Evolutionary conservation across 2,329 filamentous ascomycete species (phyloP), one percentile per base, ranked within the genome.

Genomic region (Thelonectria discophora): DNA sequence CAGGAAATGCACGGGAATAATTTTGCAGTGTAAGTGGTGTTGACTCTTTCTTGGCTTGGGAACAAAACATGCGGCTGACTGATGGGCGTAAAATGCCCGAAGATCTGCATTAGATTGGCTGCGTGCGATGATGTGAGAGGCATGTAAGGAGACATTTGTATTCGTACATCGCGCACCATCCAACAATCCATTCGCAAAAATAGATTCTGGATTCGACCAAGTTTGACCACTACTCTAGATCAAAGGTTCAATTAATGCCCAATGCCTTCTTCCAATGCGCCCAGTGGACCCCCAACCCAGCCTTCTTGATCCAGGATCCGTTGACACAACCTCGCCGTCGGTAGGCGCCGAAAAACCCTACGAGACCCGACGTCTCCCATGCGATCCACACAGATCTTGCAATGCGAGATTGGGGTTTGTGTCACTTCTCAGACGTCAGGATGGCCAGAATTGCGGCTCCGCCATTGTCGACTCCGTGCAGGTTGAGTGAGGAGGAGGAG

Each of bases 351-450:
- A 43, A 17, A 24, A 46, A 34, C 30, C 27, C 34, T 53, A 37
- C 47, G 53, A 48, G 53, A 49, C 58, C 21, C 6, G n/a, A n/a
- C n/a, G 53, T 20, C 53, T 51, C 48, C 48, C 43, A 32, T 47
- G 34, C 42, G 47, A 53, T 53, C 58, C 58, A 61, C 58, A 42
- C 5, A 48, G 53, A 56, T 57, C 58, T 61, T 53, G 58, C 58
- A 55, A 47, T 13, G 27, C 21, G 42, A 52, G 30, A 52, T 61
- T 64, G 63, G 64, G 51, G 57, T 65, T 58, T 65, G 66, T 69
- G 42, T 66, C 62, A 68, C 20, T 45, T 66, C 53, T 53, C 50
- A 63, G 50, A 65, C 64, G 51, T 34, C 8, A 21, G 55, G 50
- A 57, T 43, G 47, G 65, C 34, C 30, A 53, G 60, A 62, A 12